Evolutionary conservation across 129 eudicot genomes (phyloP), one percentile per base, ranked within the genome.

Genomic region (Smallanthus sonchifolius): DNA sequence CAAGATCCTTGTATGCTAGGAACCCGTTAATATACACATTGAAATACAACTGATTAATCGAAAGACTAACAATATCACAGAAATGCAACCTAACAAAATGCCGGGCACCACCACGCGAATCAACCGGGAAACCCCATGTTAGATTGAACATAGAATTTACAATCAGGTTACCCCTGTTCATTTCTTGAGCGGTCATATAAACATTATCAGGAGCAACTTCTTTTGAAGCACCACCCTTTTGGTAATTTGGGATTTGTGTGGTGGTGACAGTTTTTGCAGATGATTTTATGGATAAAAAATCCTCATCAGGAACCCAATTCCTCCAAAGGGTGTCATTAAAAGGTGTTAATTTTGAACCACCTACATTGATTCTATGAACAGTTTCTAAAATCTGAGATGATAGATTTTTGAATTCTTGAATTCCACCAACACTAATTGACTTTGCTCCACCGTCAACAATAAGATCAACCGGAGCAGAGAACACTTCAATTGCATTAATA

Each of bases 251-350:
- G 16, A 74, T 24, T 62, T 78, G 76, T 10, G 79, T 68, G 1
- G 89, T 81, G 19, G 20, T 42, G 4, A 79, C 91, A 39, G 20
- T 65, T 74, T 85, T 90, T 6, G 97, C 97, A 78, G 97, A 82
- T 14, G 91, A 81, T 78, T 90, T 83, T 37, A 88, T 36, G 20
- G 74, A 73, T 34, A 94, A 81, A 72, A 72, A 94, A 43, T 88
- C 89, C 49, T 85, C 93, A 70, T 94, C 98, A 0, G 96, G 91
- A 24, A 86, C 64, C 98, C 98, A 94, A 77, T 70, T 91, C 75
- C 98, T 83, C 98, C 97, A 94, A 68, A 94, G 91, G 51, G 98
- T 88, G 56, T 94, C 98, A 79, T 94, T 94, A 65, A 86, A 90
- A 70, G 96, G 87, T 49, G 97, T 94, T 45, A 90, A 28, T 6